Conservation (phyloP, 2,329 filamentous ascomycete species). For the Phialemoniopsis sp. region DNA sequence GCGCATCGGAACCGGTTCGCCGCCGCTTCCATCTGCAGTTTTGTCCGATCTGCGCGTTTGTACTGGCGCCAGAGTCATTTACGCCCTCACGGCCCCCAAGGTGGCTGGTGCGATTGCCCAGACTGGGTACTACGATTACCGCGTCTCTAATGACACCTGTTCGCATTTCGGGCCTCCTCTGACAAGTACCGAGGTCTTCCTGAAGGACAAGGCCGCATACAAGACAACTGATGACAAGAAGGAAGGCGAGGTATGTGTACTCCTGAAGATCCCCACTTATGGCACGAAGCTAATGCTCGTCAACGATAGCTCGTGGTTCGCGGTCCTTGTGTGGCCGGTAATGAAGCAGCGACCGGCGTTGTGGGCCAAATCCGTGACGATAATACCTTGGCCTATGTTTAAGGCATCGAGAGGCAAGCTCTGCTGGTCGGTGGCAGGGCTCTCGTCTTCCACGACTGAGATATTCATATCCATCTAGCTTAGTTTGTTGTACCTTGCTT, state of each 20-base stretch:
- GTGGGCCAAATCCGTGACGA: conserved; percentile 65
- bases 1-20: conserved; percentile 56
- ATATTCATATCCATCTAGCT: no score
- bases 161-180: conserved; percentile 80
- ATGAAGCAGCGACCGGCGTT: conserved; percentile 59
- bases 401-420: no score
- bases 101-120: conserved; percentile 91
- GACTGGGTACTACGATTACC: conserved; percentile 84
- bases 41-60: conserved; percentile 81
- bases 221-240: conserved; percentile 61
- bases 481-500: no score
- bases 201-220: conserved; percentile 57
- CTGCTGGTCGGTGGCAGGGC: background rate
- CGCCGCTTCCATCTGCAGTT: conserved; percentile 62
- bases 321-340: conserved; percentile 70
- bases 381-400: conserved; percentile 63
- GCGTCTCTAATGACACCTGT: conserved; percentile 42
- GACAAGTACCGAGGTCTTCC: conserved; percentile 72
- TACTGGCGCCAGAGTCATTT: conserved; percentile 74
- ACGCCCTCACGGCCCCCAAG: conserved; percentile 75
- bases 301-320: conserved; percentile 58
- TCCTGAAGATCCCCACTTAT: no score
- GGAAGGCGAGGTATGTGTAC: conserved; percentile 56
- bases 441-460: background rate
- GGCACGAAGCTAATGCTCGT: conserved; percentile 7